These are phyloP conservation scores for Taxillus chinensis DNA, from an alignment of 164 flowering plant genomes.

Conservation along the genomic window DNA sequence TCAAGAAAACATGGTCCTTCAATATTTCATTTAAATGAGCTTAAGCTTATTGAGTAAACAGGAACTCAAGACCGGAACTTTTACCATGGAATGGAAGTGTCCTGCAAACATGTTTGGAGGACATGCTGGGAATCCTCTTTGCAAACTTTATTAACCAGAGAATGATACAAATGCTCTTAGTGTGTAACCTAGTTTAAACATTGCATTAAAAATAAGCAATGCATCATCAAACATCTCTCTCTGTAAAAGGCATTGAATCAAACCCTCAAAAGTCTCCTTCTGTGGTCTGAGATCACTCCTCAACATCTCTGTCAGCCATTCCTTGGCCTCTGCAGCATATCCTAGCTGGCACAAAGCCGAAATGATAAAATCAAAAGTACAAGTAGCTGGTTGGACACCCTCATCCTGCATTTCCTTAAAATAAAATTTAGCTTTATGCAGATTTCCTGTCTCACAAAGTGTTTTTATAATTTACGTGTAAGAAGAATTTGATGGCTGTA, in stretches of 20 bases:
- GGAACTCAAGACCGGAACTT: too few species aligned
- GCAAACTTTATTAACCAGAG: conserved; percentile 25
- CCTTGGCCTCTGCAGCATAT: conserved; percentile 27
- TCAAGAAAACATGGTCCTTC: too few species aligned
- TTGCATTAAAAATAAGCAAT: conserved; percentile 25
- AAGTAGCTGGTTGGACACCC: conserved; percentile 26
- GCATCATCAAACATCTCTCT: conserved; percentile 34
- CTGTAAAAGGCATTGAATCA: conserved; percentile 27
- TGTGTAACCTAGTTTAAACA: conserved; percentile 32
- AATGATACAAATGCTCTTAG: conserved; percentile 12
- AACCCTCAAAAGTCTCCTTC: conserved; percentile 24
- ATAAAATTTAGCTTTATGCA: conserved; percentile 26
- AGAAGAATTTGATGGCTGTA: conserved; percentile 31
- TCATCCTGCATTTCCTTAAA: conserved; percentile 35
- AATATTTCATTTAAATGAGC: too few species aligned
- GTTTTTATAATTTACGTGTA: conserved; percentile 34
- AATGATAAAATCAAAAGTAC: conserved; percentile 29
- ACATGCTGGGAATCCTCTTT: conserved; percentile 11
- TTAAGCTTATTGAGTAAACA: too few species aligned
- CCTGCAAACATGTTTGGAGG: conserved; percentile 12
- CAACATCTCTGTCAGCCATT: conserved; percentile 36
- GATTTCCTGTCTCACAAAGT: conserved; percentile 33
- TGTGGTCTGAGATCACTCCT: conserved; percentile 30
- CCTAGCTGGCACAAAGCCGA: conserved; percentile 35
- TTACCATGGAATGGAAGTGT: conserved; percentile 6